A percentile compares a stretch with the other conserved stretches of the same genome.
These are phyloP conservation scores for Vitis labrusca DNA, from an alignment of 164 flowering plant species.

Conservation along the genomic window DNA sequence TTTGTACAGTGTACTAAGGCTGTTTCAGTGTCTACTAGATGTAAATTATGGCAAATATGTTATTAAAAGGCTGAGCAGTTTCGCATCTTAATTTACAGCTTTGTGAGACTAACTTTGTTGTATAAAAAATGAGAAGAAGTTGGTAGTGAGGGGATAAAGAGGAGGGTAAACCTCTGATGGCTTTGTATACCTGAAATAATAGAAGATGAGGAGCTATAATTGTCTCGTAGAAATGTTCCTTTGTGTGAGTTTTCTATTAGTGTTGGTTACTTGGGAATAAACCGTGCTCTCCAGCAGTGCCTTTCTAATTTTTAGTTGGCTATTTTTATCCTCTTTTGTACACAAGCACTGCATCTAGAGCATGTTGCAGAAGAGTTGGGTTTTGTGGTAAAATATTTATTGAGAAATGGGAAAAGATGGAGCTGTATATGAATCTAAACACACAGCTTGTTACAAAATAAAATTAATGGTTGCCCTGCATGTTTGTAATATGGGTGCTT, in stretches of 20 bases:
- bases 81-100: not conserved
- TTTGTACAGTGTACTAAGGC: conserved; percentile 13
- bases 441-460: too few species aligned
- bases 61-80: not conserved
- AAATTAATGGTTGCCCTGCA: not conserved
- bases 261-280: not conserved
- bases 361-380: not conserved
- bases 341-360: not conserved
- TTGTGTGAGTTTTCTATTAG: not conserved
- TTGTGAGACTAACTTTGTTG: conserved; percentile 1
- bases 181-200: conserved; percentile 1
- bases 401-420: not conserved
- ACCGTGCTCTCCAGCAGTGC: not conserved
- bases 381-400: not conserved
- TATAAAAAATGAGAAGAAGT: not conserved
- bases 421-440: not conserved
- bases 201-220: not conserved
- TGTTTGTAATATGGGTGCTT: too few species aligned
- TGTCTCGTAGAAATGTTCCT: not conserved
- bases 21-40: not conserved
- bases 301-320: not conserved
- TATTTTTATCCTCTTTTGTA: not conserved
- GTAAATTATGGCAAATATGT: conserved; percentile 9
- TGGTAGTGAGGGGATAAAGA: not conserved
- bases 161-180: not conserved